These are phyloP conservation scores for Jackrogersella minutella DNA, from an alignment of 495 filamentous ascomycete genomes.

Conservation along the genomic window DNA sequence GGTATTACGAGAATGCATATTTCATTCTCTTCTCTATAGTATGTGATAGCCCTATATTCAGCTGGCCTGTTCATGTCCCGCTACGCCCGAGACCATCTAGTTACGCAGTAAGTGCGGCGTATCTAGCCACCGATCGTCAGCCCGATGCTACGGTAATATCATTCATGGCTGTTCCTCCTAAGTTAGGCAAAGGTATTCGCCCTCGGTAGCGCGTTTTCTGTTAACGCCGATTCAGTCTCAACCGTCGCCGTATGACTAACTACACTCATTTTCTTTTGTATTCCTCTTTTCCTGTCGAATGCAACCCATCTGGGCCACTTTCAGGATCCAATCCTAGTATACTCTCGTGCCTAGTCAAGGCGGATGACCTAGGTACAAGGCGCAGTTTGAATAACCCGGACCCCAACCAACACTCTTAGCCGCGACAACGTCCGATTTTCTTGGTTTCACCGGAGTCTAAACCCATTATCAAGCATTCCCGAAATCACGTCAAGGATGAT, in stretches of 20 bases:
- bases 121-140: constrained; percentile 17
- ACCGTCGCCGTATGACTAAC: constrained; percentile 7
- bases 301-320: constrained; percentile 23
- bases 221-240: constrained; percentile 1
- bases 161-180: constrained; percentile 9
- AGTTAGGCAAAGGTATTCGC: constrained; percentile 3
- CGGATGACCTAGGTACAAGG: constrained; percentile 36
- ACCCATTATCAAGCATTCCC: constrained; percentile 11
- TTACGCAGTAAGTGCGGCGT: constrained; percentile 13
- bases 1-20: neutral
- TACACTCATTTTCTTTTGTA: neutral
- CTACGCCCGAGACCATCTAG: constrained; percentile 11
- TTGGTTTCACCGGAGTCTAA: constrained; percentile 9
- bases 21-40: neutral
- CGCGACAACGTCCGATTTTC: constrained; percentile 16
- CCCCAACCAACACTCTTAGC: constrained; percentile 34
- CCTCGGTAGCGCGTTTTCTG: constrained; percentile 6
- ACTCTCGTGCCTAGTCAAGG: constrained; percentile 31
- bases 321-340: constrained; percentile 34
- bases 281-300: constrained; percentile 27
- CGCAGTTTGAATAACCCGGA: constrained; percentile 35
- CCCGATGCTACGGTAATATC: constrained; percentile 28
- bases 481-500: constrained; percentile 1
- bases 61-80: constrained; percentile 14
- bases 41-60: constrained; percentile 14